Base-by-base conservation (phyloP, 2,329 filamentous ascomycete genomes). In the Scortechinia acanthostroma region DNA sequence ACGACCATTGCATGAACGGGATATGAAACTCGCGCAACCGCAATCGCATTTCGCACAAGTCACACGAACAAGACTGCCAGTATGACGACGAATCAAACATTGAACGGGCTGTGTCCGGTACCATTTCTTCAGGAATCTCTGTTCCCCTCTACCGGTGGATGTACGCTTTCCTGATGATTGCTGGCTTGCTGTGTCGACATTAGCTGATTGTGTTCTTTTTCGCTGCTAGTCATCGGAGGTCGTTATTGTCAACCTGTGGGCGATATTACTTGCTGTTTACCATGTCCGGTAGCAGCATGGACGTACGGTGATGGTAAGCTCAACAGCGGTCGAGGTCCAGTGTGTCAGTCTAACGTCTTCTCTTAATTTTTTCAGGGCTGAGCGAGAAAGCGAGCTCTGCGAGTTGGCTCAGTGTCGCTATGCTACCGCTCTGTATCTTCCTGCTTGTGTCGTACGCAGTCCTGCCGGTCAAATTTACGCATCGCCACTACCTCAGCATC, bases 401-500 rank as follows among this genome's bases (percentile, higher is more conserved):
- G 35, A 19, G 35, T 10, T 40, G 17, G 10, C 14, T 40, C 20
- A 40, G 35, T 19, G 35, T 19, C 35, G 35, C 17, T 17, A 40
- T 40, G 13, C 17, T 40, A 6, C 35, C 35, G 6, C 17, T 40
- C 35, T 10, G 6, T 40, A 17, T 40, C 17, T 19, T 40, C 20
- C 35, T 40, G 6, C 35, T 40, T 10, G 10, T 40, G 6, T 40
- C 35, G 20, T 40, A 40, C 17, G 35, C 35, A 17, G 35, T 40
- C 17, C 35, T 40, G 6, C 35, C 35, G 10, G 35, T 19, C 10
- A 40, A 40, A 40, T 40, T 6, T 10, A 10, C 35, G 6, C 35
- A 40, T 40, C 35, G 35, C 10, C 35, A 40, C 17, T 40, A 40
- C 35, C 17, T 40, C 13, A 40, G 35, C 20, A 19, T 40, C 17